Percentiles rank a stretch among this genome's conserved stretches.
These are phyloP conservation scores for Kodamaea lidongshanica DNA, from an alignment of 805 yeast species.

Conservation along the genomic window DNA sequence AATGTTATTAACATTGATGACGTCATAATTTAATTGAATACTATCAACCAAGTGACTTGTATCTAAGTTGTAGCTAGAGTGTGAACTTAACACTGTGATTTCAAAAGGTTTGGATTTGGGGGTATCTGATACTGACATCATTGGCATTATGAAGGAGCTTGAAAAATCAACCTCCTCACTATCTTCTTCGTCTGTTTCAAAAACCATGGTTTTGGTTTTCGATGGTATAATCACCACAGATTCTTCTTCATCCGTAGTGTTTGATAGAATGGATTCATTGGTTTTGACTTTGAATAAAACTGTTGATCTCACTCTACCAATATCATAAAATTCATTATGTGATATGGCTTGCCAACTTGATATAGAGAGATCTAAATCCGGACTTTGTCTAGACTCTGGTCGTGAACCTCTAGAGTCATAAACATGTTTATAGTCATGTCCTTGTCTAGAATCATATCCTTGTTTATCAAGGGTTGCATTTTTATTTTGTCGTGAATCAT, in stretches of 20 bases:
- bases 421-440: too few species aligned
- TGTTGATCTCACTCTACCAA: neutral
- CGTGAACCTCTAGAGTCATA: too few species aligned
- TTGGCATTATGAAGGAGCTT: slow-evolving; percentile 34
- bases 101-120: slow-evolving; percentile 10
- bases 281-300: too few species aligned
- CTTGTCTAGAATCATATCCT: too few species aligned
- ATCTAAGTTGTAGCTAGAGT: slow-evolving; percentile 13
- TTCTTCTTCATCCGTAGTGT: slow-evolving; percentile 22
- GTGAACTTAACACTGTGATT: slow-evolving; percentile 21
- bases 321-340: slow-evolving; percentile 7
- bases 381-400: too few species aligned
- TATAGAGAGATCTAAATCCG: slow-evolving; percentile 11
- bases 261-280: slow-evolving; percentile 22
- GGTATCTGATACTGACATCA: slow-evolving; percentile 21
- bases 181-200: slow-evolving; percentile 39
- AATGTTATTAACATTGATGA: slow-evolving; percentile 14
- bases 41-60: slow-evolving; percentile 16
- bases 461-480: neutral
- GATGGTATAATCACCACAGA: slow-evolving; percentile 3
- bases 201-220: slow-evolving; percentile 30
- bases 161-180: slow-evolving; percentile 13
- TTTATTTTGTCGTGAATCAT: neutral
- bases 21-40: slow-evolving; percentile 11
- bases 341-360: slow-evolving; percentile 28